Evolutionary conservation across 345 rosid species (phyloP).

Genomic region (Populus alba): DNA sequence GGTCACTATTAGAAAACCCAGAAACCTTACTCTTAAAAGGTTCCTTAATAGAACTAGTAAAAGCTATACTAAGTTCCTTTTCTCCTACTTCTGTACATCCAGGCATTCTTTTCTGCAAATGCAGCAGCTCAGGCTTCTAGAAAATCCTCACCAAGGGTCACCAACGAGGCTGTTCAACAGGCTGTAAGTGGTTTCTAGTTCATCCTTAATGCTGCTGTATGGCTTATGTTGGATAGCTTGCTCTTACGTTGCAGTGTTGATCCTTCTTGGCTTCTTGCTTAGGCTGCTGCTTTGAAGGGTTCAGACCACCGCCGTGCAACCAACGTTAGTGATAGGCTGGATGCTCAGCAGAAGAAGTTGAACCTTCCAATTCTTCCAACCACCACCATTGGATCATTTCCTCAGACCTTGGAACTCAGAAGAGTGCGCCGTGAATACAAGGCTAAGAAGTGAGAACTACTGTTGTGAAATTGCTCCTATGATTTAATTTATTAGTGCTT

Average conservation of each 20-base stretch:
- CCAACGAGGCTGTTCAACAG: constrained; percentile 83
- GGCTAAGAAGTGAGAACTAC: constrained; percentile 74
- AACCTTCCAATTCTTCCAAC: constrained; percentile 96
- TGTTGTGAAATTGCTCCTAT: not conserved
- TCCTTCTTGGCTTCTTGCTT: constrained; percentile 20
- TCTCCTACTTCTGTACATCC: not conserved
- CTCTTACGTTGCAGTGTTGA: not conserved
- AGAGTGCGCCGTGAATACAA: constrained; percentile 98
- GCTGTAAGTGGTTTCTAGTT: constrained; percentile 58
- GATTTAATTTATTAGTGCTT: not conserved
- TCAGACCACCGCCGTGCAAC: constrained; percentile 88
- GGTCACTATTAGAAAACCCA: not conserved
- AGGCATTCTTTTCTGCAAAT: constrained; percentile 75
- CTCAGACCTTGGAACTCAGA: constrained; percentile 87
- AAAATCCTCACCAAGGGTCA: constrained; percentile 88
- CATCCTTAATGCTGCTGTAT: not conserved
- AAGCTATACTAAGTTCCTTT: not conserved
- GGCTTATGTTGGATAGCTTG: not conserved
- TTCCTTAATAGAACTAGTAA: not conserved
- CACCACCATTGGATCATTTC: constrained; percentile 94
- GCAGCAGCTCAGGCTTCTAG: constrained; percentile 85
- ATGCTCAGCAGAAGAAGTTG: constrained; percentile 92
- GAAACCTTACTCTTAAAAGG: not conserved
- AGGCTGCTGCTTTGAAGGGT: constrained; percentile 95
- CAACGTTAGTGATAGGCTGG: constrained; percentile 77